Evolutionary conservation across 2,329 filamentous ascomycete genomes (phyloP), one percentile per base, ranked within the genome.

Genomic region (Penicillium rolfsii): DNA sequence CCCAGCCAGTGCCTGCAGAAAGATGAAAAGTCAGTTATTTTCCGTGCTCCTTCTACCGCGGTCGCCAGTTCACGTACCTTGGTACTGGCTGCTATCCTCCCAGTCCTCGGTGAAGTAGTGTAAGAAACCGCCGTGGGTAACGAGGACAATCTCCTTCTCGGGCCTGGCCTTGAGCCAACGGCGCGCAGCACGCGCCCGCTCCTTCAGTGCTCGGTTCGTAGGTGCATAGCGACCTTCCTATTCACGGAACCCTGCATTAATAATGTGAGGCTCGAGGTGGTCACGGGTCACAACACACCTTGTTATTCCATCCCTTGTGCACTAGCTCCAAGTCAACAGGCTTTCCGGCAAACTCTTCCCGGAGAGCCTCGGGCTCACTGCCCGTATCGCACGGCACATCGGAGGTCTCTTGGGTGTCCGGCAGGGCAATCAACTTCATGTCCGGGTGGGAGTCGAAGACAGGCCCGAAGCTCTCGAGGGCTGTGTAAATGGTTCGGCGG

Each of bases 41-140:
- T 28, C 8, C 26, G 35, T 12, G 6, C 16, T 28, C 41, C 46
- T 24, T 7, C 8, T 41, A 46, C 30, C 2, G 12, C 28, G 36
- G 41, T 19, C 5, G 14, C 35, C 16, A n/a, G 24, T 38, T 53
- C 19, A 67, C 73, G 28, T 73, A 81, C 80, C 82, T 61, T 78
- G 72, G 66, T 79, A 81, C 46, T 76, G 72, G 52, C 79, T 80
- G 69, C 69, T 83, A 45, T 87, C 89, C 57, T 86, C 81, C 86
- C 88, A 96, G 70, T 96, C 92, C 67, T 93, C 86, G 0, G 91
- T 95, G 64, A 97, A 79, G 70, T 91, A 96, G 74, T 97, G 93
- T 69, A 96, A 74, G 68, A 93, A 90, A 0, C 90, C 91, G 1
- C 93, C 93, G 70, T 96, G 93, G 3, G 91, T 89, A 7, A 96